Conservation (phyloP, 768 basidiomycete genomes). For the Naganishia friedmannii region DNA sequence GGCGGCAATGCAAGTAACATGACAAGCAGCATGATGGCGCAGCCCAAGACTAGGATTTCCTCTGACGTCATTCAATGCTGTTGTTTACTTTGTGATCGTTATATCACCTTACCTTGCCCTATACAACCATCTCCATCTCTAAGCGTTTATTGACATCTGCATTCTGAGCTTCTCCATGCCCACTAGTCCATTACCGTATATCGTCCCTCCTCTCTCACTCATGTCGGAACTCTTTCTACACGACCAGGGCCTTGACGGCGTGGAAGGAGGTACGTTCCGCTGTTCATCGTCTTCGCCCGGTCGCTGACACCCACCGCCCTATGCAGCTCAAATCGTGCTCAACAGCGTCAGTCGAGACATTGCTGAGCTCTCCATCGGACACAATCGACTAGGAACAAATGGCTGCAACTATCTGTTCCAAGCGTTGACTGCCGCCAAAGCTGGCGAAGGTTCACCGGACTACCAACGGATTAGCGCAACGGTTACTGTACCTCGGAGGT, state of each 20-base stretch:
- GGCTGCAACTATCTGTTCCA: constrained; percentile 26
- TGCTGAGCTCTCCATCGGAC: constrained; percentile 22
- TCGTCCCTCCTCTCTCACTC: not conserved
- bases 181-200: no score
- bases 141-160: no score
- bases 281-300: not conserved
- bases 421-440: constrained; percentile 11
- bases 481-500: constrained; percentile 1
- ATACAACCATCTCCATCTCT: no score
- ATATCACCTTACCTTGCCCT: no score
- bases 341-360: constrained; percentile 19
- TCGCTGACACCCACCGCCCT: not conserved
- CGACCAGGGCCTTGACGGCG: constrained; percentile 27
- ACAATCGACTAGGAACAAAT: constrained; percentile 12
- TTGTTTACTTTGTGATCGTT: no score
- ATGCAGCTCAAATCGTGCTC: constrained; percentile 18
- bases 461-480: constrained; percentile 1
- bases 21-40: no score
- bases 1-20: no score
- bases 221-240: constrained; percentile 25
- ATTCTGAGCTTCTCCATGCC: no score
- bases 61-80: no score
- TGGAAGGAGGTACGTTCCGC: constrained; percentile 16
- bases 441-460: not conserved
- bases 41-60: no score